Conservation (phyloP, 163 green algal genomes). For the Coccomyxa subellipsoidea region DNA sequence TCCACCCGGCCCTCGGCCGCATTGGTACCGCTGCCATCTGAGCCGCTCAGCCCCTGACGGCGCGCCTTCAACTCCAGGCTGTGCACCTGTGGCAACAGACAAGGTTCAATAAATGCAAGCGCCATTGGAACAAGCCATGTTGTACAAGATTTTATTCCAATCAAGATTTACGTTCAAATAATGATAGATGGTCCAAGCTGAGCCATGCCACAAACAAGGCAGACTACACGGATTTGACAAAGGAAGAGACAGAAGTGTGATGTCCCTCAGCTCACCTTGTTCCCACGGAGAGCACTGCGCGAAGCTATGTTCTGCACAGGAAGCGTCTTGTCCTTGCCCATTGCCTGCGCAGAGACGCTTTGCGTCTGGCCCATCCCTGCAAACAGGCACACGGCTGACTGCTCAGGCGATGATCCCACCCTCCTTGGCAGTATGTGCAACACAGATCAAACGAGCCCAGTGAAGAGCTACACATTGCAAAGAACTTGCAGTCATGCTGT, state of each 20-base stretch:
- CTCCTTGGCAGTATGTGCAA: neutral
- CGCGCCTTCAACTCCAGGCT: neutral
- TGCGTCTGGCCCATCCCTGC: too few relatives aligned
- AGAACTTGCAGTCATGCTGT: neutral
- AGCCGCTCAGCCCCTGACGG: slow-evolving; percentile 2
- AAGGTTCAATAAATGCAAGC: neutral
- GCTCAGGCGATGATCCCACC: too few relatives aligned
- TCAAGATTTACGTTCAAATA: too few relatives aligned
- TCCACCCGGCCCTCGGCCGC: neutral
- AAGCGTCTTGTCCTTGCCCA: too few relatives aligned
- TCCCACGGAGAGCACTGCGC: neutral
- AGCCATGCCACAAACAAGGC: too few relatives aligned
- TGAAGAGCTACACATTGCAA: too few relatives aligned
- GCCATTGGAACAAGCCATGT: neutral
- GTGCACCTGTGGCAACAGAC: neutral
- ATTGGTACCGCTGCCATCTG: slow-evolving; percentile 5
- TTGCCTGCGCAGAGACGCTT: neutral
- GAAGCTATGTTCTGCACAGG: neutral
- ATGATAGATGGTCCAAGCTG: too few relatives aligned
- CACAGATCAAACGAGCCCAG: too few relatives aligned
- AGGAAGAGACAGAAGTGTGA: too few relatives aligned
- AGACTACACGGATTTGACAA: too few relatives aligned
- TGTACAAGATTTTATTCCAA: too few relatives aligned
- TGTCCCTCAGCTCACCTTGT: neutral
- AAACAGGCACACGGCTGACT: too few relatives aligned